Conservation (phyloP, 225 moss, liverwort and hornwort genomes). For the Sphagnum tenellum region DNA sequence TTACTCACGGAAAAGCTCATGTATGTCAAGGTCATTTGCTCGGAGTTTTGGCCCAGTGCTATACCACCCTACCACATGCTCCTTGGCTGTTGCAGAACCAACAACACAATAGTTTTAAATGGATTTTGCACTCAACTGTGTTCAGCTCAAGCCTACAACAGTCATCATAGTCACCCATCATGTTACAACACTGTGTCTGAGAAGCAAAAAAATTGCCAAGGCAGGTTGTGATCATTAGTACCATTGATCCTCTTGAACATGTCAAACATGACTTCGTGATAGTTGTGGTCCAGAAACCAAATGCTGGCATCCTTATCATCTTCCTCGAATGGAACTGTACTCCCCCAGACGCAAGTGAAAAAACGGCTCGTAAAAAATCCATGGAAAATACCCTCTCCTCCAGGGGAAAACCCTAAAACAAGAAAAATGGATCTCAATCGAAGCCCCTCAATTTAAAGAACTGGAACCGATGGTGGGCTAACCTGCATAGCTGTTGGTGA, state of each 20-base stretch:
- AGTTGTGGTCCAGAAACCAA: slow-evolving; percentile 99
- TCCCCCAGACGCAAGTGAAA: neutral
- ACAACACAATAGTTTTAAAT: too few species aligned
- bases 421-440: too few species aligned
- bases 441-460: too few species aligned
- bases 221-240: slow-evolving; percentile 6
- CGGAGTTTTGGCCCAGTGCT: slow-evolving; percentile 97
- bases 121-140: too few species aligned
- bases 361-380: too few species aligned
- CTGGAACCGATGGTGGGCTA: neutral
- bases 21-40: slow-evolving; percentile 91
- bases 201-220: too few species aligned
- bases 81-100: slow-evolving; percentile 34
- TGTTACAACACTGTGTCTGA: too few species aligned
- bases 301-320: slow-evolving; percentile 95
- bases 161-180: too few species aligned
- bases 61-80: slow-evolving; percentile 84
- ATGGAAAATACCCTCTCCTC: too few species aligned
- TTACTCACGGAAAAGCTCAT: slow-evolving; percentile 65
- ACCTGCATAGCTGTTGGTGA: slow-evolving; percentile 99
- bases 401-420: too few species aligned
- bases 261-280: slow-evolving; percentile 97
- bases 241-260: slow-evolving; percentile 99
- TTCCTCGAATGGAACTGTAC: slow-evolving; percentile 89
- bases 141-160: too few species aligned